These are phyloP conservation scores for Fusarium marasasianum DNA, from an alignment of 2,329 filamentous ascomycete species.

Conservation along the genomic window DNA sequence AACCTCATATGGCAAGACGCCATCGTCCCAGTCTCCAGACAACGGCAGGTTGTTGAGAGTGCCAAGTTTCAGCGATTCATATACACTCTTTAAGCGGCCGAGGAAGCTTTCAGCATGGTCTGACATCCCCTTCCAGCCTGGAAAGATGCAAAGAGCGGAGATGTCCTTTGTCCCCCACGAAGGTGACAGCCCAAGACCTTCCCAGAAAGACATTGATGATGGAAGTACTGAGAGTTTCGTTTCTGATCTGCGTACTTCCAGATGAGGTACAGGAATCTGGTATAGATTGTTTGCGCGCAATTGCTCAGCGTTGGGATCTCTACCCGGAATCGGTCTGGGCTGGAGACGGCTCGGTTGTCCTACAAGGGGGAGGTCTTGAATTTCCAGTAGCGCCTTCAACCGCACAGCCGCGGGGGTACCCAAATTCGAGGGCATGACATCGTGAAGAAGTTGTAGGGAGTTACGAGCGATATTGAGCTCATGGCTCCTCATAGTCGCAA, in stretches of 20 bases:
- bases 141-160: constrained; percentile 75
- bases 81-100: constrained; percentile 72
- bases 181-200: constrained; percentile 78
- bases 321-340: constrained; percentile 56
- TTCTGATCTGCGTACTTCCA: constrained; percentile 77
- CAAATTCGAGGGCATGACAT: constrained; percentile 56
- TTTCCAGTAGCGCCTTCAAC: constrained; percentile 62
- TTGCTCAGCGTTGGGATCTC: constrained; percentile 55
- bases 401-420: constrained; percentile 50
- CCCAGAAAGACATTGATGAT: constrained; percentile 82
- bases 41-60: constrained; percentile 65
- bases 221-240: constrained; percentile 77
- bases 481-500: constrained; percentile 50
- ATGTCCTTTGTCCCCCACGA: constrained; percentile 77
- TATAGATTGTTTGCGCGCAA: constrained; percentile 65
- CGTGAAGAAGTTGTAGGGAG: constrained; percentile 60
- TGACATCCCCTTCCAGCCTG: constrained; percentile 69
- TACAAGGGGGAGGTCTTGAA: constrained; percentile 65
- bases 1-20: constrained; percentile 61
- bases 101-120: constrained; percentile 72
- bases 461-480: constrained; percentile 57
- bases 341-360: constrained; percentile 63
- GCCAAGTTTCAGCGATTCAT: constrained; percentile 79
- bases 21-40: constrained; percentile 50
- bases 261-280: constrained; percentile 72